A percentile compares a stretch with the other conserved stretches of the same genome.
Evolutionary conservation across 2,329 filamentous ascomycete species (phyloP).

Genomic region (Akanthomyces uredinophilus): DNA sequence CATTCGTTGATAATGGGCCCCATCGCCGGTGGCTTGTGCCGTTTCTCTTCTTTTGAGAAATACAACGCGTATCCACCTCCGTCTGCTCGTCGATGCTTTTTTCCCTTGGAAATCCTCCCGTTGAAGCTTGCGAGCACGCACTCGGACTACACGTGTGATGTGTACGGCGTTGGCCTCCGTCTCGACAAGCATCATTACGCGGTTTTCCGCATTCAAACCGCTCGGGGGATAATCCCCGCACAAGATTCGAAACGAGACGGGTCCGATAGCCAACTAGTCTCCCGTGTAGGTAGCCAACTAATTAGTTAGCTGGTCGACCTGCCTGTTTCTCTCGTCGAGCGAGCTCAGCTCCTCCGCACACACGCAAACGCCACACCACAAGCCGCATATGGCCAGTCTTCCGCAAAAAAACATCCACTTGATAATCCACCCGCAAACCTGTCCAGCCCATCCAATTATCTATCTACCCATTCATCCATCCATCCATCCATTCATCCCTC

Average conservation of each 20-base stretch:
- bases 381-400: background rate
- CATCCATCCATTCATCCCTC: background rate
- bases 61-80: background rate
- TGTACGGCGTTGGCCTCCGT: background rate
- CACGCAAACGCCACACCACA: background rate
- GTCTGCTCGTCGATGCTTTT: background rate
- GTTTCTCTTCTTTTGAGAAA: background rate
- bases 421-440: conserved; percentile 3
- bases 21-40: background rate
- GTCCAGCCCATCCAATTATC: background rate
- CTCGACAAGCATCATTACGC: background rate
- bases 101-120: too few relatives aligned
- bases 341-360: conserved; percentile 6
- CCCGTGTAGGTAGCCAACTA: too few relatives aligned
- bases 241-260: background rate
- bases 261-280: too few relatives aligned
- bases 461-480: background rate
- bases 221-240: background rate
- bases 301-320: background rate
- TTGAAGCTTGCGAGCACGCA: background rate
- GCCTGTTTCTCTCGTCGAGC: background rate
- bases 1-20: background rate
- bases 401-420: conserved; percentile 2
- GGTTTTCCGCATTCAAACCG: background rate
- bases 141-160: background rate